These are phyloP conservation scores for Daldinia bambusicola DNA, from an alignment of 495 filamentous ascomycete species.

Conservation along the genomic window DNA sequence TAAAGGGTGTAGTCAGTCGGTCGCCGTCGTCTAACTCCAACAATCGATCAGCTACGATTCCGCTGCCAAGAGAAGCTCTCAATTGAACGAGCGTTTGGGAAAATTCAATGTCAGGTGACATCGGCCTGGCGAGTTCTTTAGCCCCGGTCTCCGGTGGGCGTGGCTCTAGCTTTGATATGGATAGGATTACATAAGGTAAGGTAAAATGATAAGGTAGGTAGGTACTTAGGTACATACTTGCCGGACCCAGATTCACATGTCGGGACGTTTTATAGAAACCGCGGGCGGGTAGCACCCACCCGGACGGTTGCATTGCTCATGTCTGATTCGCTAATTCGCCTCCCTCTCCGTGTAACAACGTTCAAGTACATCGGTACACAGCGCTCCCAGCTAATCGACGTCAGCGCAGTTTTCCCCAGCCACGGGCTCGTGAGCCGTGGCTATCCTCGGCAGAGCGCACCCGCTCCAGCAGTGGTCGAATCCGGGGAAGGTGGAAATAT, in stretches of 20 bases:
- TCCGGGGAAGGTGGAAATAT: constrained; percentile 32
- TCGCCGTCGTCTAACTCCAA: constrained; percentile 14
- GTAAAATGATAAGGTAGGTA: too few species aligned
- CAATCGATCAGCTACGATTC: constrained; percentile 8
- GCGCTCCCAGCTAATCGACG: constrained; percentile 28
- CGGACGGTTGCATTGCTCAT: constrained; percentile 1
- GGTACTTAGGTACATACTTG: neutral
- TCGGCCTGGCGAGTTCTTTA: constrained; percentile 23
- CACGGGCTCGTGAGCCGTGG: constrained; percentile 38
- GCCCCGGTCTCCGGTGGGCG: constrained; percentile 5
- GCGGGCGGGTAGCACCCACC: constrained; percentile 1
- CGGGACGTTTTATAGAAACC: too few species aligned
- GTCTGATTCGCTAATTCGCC: constrained; percentile 3
- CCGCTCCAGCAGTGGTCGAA: constrained; percentile 33
- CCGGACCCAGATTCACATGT: constrained; percentile 1
- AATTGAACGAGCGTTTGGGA: constrained; percentile 22
- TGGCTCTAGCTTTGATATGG: neutral
- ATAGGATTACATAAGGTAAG: neutral
- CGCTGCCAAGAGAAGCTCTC: constrained; percentile 3
- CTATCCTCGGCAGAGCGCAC: constrained; percentile 54
- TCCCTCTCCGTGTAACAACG: too few species aligned
- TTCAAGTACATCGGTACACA: neutral
- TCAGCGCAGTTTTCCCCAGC: constrained; percentile 30
- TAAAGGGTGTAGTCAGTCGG: neutral
- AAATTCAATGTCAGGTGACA: constrained; percentile 44